Base-by-base conservation (phyloP, 2,329 filamentous ascomycete species). In the Botrytis fabae region DNA sequence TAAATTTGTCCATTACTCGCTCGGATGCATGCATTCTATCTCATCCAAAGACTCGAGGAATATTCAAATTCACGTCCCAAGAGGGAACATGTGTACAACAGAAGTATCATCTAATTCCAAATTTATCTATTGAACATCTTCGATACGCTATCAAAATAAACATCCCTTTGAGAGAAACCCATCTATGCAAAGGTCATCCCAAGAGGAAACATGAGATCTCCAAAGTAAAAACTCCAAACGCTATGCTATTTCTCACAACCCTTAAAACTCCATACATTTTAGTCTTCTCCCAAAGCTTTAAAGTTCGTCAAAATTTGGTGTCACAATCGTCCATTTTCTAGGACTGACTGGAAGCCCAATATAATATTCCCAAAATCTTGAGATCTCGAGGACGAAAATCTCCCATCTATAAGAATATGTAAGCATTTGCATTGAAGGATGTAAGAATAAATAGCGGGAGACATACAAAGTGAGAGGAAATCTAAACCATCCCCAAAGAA, bases 381-480 rank as follows among this genome's bases (percentile, higher is more conserved):
- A 83, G 10, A 85, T 72, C 79, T 92, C 90, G 7, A 86, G 81
- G 40, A 86, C 76, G 25, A 85, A 75, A 61, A 92, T 88, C 70
- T 85, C 82, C 71, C 83, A 84, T 65, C 87, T 89, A 73, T 72
- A 32, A 66, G 25, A n/a, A 46, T 42, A 78, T 77, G 75, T 63
- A 57, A 73, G 51, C 25, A 62, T 54, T 28, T 22, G 25, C 2
- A 35, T 57, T 28, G 22, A 16, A 10, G 62, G 9, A 9, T 28
- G 25, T n/a, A 7, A 18, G 14, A 14, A 64, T 25, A 9, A 65
- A 22, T 42, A 25, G 32, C 6, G 54, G 61, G 42, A 16, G 25
- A 74, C 93, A 89, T 87, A 96, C 92, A 92, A 73, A 75, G 87
- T 87, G 63, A 82, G 85, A 0, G 95, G 95, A 65, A 94, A 84